Conservation (phyloP, 257 asterid genomes). For the Solanum tarapatanum region DNA sequence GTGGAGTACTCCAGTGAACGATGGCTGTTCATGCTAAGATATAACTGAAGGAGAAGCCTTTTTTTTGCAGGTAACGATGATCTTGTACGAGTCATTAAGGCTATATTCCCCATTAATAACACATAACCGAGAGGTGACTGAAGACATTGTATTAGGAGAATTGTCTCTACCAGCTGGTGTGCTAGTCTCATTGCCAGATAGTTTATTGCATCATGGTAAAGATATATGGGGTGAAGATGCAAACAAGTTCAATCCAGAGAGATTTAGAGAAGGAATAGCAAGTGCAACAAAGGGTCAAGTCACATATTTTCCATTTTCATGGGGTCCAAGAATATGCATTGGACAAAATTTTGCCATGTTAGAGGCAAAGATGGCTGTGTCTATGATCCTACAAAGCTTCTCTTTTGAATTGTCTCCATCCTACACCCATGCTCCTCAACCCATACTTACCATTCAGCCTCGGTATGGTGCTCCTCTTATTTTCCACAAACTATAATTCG, state of each 20-base stretch:
- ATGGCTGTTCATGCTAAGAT: background rate
- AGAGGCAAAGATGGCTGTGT: slow-evolving; percentile 21
- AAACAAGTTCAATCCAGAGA: background rate
- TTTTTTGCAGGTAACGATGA: background rate
- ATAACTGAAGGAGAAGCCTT: background rate
- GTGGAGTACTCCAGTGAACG: background rate
- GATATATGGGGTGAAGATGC: background rate
- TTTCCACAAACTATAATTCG: slow-evolving; percentile 3
- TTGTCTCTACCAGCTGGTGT: background rate
- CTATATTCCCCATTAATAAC: background rate
- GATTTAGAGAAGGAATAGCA: background rate
- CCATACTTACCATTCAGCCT: slow-evolving; percentile 12
- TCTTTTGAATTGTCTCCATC: slow-evolving; percentile 22
- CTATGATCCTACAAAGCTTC: slow-evolving; percentile 23
- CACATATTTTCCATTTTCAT: slow-evolving; percentile 9
- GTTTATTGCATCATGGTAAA: background rate
- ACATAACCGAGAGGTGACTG: background rate
- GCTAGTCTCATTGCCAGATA: background rate
- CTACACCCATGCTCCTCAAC: slow-evolving; percentile 23
- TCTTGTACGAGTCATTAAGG: background rate
- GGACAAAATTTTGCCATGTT: slow-evolving; percentile 20
- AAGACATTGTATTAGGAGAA: background rate
- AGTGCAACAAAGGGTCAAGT: background rate
- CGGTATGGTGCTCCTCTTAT: slow-evolving; percentile 20
- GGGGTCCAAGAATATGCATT: slow-evolving; percentile 34